Base-by-base conservation (phyloP, 495 filamentous ascomycete species). In the Aspergillus hancockii region DNA sequence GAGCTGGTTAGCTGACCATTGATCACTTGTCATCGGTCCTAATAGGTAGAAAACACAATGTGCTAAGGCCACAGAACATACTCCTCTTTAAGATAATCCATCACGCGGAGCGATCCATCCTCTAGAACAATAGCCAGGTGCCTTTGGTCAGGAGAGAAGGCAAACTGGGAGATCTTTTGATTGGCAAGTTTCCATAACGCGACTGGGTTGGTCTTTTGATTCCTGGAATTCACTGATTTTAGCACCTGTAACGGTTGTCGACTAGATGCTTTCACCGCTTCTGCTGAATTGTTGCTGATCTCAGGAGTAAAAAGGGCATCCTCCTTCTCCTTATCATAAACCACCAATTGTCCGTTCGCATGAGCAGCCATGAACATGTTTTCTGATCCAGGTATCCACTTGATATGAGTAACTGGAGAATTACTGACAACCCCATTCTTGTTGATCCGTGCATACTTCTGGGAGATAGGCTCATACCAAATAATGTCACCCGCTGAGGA, bases 311-410 rank as follows among this genome's bases (percentile, higher is more conserved):
- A 90, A n/a, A 81, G 67, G 3, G 89, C 90, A 73, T 98, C 94
- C 63, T 98, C 94, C 69, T 97, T 97, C 69, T 98, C 95, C 76
- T 98, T 98, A 72, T 98, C 95, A 64, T 98, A 98, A 3, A 97
- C 93, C 8, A 98, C 84, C 51, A 98, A 71, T n/a, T 90, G 85
- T 9, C 94, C 94, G 68, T 98, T 93, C 77, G 90, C 89, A 74
- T 98, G 93, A 2, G 92, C 88, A 12, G 93, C 92, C 28, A 98
- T 79, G 67, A 98, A 98, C 25, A 97, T 78, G 64, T 91, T 91
- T 66, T 98, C 94, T n/a, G 91, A 93, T 16, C 89, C 88, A 0
- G 94, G 94, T 21, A 98, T 83, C 94, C 94, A 98, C 61, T 85
- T 85, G 65, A 98, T 95, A 55, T 92, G 85, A 2, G 89, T 88